Percentiles rank a stretch among this genome's conserved stretches.
These are phyloP conservation scores for Pelargonium fulgidum DNA, from an alignment of 441 rosid genomes.

Conservation along the genomic window DNA sequence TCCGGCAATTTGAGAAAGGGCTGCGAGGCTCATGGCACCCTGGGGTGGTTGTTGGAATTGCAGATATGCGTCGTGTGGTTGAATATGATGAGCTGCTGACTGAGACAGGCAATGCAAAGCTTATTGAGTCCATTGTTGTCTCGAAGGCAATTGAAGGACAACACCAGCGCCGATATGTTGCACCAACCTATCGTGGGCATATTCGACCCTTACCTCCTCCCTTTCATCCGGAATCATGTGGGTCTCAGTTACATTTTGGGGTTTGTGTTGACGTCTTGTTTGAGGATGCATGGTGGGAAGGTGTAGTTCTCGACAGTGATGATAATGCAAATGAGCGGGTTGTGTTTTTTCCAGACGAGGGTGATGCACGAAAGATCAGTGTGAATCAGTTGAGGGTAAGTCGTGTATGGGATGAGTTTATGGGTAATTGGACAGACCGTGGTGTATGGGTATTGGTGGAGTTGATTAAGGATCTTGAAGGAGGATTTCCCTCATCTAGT, in stretches of 20 bases:
- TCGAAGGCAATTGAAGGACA: constrained; percentile 38
- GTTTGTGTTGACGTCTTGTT: constrained; percentile 36
- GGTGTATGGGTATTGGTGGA: constrained; percentile 38
- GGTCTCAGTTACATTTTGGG: constrained; percentile 28
- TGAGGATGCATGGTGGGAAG: constrained; percentile 52
- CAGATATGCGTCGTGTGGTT: constrained; percentile 27
- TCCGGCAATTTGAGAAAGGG: constrained; percentile 43
- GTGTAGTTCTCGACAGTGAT: constrained; percentile 32
- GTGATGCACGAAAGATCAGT: constrained; percentile 27
- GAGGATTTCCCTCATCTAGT: constrained; percentile 25
- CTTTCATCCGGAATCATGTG: constrained; percentile 10
- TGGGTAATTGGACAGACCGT: constrained; percentile 30
- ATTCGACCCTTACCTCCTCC: constrained; percentile 28
- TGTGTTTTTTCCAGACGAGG: constrained; percentile 43
- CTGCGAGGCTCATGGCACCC: constrained; percentile 38
- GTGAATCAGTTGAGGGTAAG: constrained; percentile 26
- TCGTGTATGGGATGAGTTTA: constrained; percentile 36
- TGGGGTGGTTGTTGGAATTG: constrained; percentile 34
- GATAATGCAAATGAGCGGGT: constrained; percentile 29
- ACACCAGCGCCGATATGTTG: constrained; percentile 28
- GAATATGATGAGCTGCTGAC: constrained; percentile 33
- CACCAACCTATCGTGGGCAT: constrained; percentile 34
- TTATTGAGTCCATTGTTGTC: constrained; percentile 33
- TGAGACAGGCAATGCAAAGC: constrained; percentile 28
- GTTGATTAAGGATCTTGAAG: constrained; percentile 29